A percentile compares a stretch with the other conserved stretches of the same genome.
phyloP scores from a whole-genome alignment of 2,329 filamentous ascomycete genomes.

The Penicillium sclerotiorum region DNA sequence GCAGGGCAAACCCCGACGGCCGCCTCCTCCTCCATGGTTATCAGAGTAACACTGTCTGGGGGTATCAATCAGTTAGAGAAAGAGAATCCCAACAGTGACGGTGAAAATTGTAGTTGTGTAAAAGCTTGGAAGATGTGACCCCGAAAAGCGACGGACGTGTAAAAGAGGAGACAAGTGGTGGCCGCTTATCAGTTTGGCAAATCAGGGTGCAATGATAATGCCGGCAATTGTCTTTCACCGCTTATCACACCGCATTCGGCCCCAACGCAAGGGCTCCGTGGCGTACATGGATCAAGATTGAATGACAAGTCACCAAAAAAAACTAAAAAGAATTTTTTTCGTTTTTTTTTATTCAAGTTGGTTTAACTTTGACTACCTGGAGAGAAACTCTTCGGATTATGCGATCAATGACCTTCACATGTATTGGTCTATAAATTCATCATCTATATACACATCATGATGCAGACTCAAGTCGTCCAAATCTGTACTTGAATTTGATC shows the following conservation, averaged over 20 bases:
- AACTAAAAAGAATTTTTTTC: too few species aligned
- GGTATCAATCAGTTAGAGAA: neutral
- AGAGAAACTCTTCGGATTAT: too few species aligned
- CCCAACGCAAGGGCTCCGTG: too few species aligned
- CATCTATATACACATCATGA: too few species aligned
- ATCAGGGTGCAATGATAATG: neutral
- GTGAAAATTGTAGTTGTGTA: constrained; percentile 24
- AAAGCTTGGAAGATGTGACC: neutral
- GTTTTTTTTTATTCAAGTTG: too few species aligned
- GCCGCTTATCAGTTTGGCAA: constrained; percentile 18
- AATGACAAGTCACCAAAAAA: too few species aligned
- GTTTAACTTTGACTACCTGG: too few species aligned
- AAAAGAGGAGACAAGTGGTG: constrained; percentile 15
- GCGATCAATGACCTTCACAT: too few species aligned
- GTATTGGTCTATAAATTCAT: too few species aligned
- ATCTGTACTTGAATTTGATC: too few species aligned
- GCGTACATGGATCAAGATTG: too few species aligned
- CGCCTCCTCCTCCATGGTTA: constrained; percentile 38
- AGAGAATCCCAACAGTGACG: constrained; percentile 4
- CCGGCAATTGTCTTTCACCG: neutral
- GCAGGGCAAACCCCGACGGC: constrained; percentile 29
- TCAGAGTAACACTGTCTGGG: constrained; percentile 14
- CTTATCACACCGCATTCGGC: neutral
- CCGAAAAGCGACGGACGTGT: constrained; percentile 7
- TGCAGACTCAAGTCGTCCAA: too few species aligned